These are phyloP conservation scores for Paralagenidium karlingii DNA, from an alignment of 352 stramenopile species.

Conservation along the genomic window DNA sequence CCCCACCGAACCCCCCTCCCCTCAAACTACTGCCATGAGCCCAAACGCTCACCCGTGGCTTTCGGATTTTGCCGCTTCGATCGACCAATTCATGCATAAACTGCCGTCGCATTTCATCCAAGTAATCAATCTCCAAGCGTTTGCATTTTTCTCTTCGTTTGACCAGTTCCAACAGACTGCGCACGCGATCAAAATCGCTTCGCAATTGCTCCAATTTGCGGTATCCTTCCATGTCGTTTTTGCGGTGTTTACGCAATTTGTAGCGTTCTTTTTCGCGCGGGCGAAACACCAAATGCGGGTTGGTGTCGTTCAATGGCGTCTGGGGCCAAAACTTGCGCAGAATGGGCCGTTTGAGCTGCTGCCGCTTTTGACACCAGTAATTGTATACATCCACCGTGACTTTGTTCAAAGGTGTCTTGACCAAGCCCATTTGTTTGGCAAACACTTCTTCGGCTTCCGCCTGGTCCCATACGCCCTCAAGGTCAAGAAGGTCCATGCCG, in stretches of 20 bases:
- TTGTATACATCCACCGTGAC: conserved; percentile 83
- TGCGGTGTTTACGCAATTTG: conserved; percentile 92
- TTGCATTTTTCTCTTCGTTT: conserved; percentile 77
- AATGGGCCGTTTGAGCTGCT: conserved; percentile 85
- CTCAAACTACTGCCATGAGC: too few relatives aligned
- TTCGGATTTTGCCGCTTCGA: conserved; percentile 22
- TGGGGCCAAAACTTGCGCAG: conserved; percentile 93
- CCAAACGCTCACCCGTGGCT: conserved; percentile 32
- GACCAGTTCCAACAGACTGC: conserved; percentile 71
- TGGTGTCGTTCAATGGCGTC: conserved; percentile 94
- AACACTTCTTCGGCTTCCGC: conserved; percentile 65
- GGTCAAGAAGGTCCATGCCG: conserved; percentile 5
- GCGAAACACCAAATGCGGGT: conserved; percentile 97
- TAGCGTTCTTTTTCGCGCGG: conserved; percentile 96
- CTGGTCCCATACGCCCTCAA: not conserved
- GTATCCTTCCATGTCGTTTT: conserved; percentile 95
- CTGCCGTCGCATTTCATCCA: conserved; percentile 63
- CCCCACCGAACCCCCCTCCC: too few relatives aligned
- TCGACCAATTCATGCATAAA: conserved; percentile 47
- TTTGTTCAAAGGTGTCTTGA: conserved; percentile 59
- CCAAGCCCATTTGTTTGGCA: conserved; percentile 36
- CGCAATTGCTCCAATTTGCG: conserved; percentile 89
- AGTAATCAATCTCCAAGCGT: conserved; percentile 61
- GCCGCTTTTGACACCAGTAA: conserved; percentile 94
- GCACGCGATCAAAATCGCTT: conserved; percentile 88